phyloP scores from a whole-genome alignment of 352 stramenopile species.

The Phytopythium kandeliae region DNA sequence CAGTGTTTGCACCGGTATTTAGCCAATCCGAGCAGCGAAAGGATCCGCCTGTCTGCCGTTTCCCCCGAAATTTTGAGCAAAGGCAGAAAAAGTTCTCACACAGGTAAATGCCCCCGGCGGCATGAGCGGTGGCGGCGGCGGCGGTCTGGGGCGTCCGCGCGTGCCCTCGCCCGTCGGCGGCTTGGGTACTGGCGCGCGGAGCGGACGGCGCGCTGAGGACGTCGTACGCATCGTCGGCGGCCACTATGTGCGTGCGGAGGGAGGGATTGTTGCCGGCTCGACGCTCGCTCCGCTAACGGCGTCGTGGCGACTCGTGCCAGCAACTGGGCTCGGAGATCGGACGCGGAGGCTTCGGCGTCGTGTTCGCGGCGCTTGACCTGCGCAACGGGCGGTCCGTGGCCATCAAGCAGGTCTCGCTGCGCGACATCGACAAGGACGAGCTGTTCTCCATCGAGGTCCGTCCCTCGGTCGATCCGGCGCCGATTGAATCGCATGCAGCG shows the following conservation, averaged over 20 bases:
- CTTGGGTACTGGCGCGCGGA: background rate
- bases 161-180: background rate
- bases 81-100: no score
- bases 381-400: constrained; percentile 78
- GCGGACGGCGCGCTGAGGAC: constrained; percentile 25
- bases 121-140: constrained; percentile 1
- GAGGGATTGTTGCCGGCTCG: background rate
- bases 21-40: no score
- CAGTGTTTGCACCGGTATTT: no score
- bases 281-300: background rate
- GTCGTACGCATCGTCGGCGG: constrained; percentile 66
- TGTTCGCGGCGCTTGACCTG: constrained; percentile 86
- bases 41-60: no score
- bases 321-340: constrained; percentile 91
- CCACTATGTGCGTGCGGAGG: constrained; percentile 46
- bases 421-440: constrained; percentile 82
- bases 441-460: constrained; percentile 72
- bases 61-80: constrained; percentile 2
- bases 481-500: no score
- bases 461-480: no score
- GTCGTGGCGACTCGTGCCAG: constrained; percentile 19
- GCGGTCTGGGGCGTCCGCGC: background rate
- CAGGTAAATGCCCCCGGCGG: constrained; percentile 1
- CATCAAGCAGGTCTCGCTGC: constrained; percentile 83
- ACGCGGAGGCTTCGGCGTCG: constrained; percentile 86